Evolutionary conservation across 129 eudicot species (phyloP).

Genomic region (Ambrosia trifida): DNA sequence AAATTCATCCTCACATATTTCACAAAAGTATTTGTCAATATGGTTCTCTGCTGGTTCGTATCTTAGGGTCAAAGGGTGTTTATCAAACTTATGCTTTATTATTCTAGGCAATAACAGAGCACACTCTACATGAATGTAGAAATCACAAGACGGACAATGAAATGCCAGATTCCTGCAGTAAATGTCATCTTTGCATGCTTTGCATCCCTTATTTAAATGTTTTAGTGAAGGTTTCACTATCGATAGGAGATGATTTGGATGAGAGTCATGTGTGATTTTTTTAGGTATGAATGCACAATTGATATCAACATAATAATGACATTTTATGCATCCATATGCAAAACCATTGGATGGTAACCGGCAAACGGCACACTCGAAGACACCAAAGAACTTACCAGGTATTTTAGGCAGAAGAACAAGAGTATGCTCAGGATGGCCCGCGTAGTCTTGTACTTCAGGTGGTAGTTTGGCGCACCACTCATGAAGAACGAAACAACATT

Average conservation of each 20-base stretch:
- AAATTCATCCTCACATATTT: too few species aligned
- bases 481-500: too few species aligned
- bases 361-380: background rate
- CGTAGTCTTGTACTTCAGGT: too few species aligned
- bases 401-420: background rate
- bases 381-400: background rate
- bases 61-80: too few species aligned
- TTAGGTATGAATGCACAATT: constrained; percentile 7
- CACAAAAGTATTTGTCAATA: too few species aligned
- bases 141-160: constrained; percentile 7
- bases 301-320: background rate
- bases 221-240: too few species aligned
- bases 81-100: too few species aligned
- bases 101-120: too few species aligned
- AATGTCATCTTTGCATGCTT: background rate
- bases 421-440: background rate
- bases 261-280: constrained; percentile 15
- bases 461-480: too few species aligned
- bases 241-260: constrained; percentile 7
- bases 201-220: background rate
- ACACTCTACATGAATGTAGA: too few species aligned
- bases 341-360: background rate
- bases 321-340: background rate
- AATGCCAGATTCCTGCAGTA: background rate
- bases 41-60: too few species aligned